These are phyloP conservation scores for Trichoderma guizhouense DNA, from an alignment of 2,329 filamentous ascomycete species.

Conservation along the genomic window DNA sequence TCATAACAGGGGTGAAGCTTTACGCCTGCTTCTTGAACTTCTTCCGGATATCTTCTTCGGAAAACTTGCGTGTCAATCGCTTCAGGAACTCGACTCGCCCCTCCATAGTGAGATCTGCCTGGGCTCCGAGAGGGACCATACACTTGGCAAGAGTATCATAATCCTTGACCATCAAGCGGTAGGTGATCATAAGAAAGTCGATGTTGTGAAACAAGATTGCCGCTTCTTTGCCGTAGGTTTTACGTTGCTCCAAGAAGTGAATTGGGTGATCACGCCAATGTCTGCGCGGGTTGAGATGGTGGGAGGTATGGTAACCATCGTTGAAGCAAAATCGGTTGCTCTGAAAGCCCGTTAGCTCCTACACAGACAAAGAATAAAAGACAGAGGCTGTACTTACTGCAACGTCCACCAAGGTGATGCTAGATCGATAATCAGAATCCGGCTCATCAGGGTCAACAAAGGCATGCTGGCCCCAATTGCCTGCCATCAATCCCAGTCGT, in stretches of 20 bases:
- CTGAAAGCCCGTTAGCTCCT: conserved; percentile 37
- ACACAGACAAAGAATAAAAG: background rate
- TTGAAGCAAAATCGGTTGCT: conserved; percentile 82
- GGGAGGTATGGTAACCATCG: conserved; percentile 78
- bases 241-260: conserved; percentile 67
- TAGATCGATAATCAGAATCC: conserved; percentile 73
- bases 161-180: conserved; percentile 66
- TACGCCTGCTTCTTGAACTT: conserved; percentile 46
- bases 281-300: conserved; percentile 72
- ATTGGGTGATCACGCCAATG: conserved; percentile 80
- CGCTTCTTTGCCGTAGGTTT: conserved; percentile 61
- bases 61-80: conserved; percentile 63
- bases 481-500: conserved; percentile 71
- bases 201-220: conserved; percentile 79
- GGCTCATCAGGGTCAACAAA: conserved; percentile 74
- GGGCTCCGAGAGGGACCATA: conserved; percentile 70
- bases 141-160: conserved; percentile 67
- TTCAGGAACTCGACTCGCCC: conserved; percentile 62
- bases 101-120: conserved; percentile 62
- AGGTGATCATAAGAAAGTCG: conserved; percentile 74
- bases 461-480: conserved; percentile 82
- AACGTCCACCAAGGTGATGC: conserved; percentile 76
- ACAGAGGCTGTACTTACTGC: conserved; percentile 52
- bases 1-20: background rate
- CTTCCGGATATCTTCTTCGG: conserved; percentile 58